Base-by-base conservation (phyloP, 1,139 yeast species). In the Zygoascus hellenicus region DNA sequence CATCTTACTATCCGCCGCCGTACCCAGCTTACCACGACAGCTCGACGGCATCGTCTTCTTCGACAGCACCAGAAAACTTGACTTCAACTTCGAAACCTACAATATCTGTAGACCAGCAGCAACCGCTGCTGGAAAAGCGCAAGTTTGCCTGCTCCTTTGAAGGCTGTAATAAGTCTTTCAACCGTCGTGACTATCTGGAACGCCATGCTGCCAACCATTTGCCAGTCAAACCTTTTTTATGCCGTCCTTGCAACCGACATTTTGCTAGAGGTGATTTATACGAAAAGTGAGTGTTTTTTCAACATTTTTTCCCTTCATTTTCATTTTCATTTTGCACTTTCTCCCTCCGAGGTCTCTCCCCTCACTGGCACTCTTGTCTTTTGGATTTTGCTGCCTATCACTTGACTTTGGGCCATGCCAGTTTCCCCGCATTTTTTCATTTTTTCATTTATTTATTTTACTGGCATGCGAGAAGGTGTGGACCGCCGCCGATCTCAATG, bases 171-270 rank as follows among this genome's bases (percentile, higher is more conserved):
- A 67, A 67, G 55, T 56, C 60, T 38, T 67, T 67, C 51, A 65
- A 67, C 49, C 60, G 71, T 26, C 57, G 68, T 5, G 71, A 67
- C 51, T 67, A 67, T 42, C 58, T 67, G 32, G 69, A 65, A 38
- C 58, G 71, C 15, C 71, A 67, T 49, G 63, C 69, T 28, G 66
- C 65, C 11, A 67, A 67, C 53, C 70, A 64, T 48, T 54, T 65
- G 11, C 54, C 56, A 4, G 60, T 65, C 16, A 65, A 65, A 51
- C 68, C 68, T 11, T 65, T 48, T 47, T 52, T 53, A 41, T 65
- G 68, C 51, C 48, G 52, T 29, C 57, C 59, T 19, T 65, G 68
- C 56, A 55, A 62, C 47, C 60, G 68, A 15, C 62, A 62, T 42
- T 65, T 64, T 50, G 62, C 65, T 15, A 52, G 69, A 14, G 52